phyloP scores from a whole-genome alignment of 148 eudicot species.

The Dysphania ambrosioides region DNA sequence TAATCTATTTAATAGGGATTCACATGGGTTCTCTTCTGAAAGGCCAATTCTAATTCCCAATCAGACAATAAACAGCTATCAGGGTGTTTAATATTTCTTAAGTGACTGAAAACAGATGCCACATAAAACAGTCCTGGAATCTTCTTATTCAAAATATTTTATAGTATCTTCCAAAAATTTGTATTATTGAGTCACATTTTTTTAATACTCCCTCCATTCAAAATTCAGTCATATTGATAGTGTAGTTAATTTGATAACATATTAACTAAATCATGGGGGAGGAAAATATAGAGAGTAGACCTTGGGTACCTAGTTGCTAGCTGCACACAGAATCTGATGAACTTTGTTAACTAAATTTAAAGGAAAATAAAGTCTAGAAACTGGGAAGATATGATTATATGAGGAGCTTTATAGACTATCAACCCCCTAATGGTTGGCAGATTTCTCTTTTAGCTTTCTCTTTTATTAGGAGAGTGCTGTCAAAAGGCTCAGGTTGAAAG shows the following conservation, averaged over 20 bases:
- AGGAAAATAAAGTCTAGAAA: slow-evolving; percentile 25
- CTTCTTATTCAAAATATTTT: slow-evolving; percentile 6
- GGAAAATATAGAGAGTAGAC: too few relatives aligned
- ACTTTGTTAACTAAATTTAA: slow-evolving; percentile 22
- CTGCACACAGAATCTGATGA: slow-evolving; percentile 21
- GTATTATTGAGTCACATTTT: too few relatives aligned
- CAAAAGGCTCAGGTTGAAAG: slow-evolving; percentile 47
- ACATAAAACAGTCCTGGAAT: slow-evolving; percentile 22
- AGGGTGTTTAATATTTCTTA: slow-evolving; percentile 26
- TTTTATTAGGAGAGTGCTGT: slow-evolving; percentile 46
- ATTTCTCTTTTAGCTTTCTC: too few relatives aligned
- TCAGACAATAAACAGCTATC: slow-evolving; percentile 27
- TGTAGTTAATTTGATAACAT: too few relatives aligned
- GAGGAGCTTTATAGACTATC: slow-evolving; percentile 46
- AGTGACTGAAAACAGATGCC: too few relatives aligned
- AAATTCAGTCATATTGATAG: too few relatives aligned
- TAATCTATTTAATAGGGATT: slow-evolving; percentile 6
- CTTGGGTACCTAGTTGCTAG: slow-evolving; percentile 22
- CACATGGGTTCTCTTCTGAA: slow-evolving; percentile 14
- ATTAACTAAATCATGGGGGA: too few relatives aligned
- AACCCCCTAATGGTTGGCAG: slow-evolving; percentile 63
- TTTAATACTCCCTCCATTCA: too few relatives aligned
- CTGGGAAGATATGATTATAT: slow-evolving; percentile 39
- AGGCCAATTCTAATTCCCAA: slow-evolving; percentile 17
- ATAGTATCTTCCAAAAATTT: too few relatives aligned